These are phyloP conservation scores for Schizophyllum amplum DNA, from an alignment of 1,284 basidiomycete genomes.

Conservation along the genomic window DNA sequence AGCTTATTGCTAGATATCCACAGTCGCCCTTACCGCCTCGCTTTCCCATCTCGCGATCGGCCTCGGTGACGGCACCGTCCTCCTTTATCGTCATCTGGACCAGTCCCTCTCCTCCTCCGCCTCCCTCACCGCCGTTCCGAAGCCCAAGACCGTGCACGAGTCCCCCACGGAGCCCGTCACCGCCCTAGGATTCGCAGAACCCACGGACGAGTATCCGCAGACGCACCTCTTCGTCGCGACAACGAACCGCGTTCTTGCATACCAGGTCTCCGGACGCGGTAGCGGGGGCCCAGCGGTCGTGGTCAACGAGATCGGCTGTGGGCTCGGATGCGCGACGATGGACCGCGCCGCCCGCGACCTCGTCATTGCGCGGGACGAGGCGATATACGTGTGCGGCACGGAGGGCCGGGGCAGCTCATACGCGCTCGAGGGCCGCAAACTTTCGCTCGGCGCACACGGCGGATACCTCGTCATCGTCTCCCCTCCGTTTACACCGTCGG, in stretches of 20 bases:
- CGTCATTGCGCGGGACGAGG: constrained; percentile 86
- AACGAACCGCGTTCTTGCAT: constrained; percentile 72
- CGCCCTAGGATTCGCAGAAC: constrained; percentile 81
- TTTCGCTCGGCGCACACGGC: constrained; percentile 60
- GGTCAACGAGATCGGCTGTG: constrained; percentile 83
- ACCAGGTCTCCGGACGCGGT: constrained; percentile 71
- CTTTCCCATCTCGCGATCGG: constrained; percentile 87
- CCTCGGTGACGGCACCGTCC: constrained; percentile 89
- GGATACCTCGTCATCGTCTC: constrained; percentile 88
- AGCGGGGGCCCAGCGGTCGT: constrained; percentile 58
- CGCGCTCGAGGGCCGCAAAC: constrained; percentile 83
- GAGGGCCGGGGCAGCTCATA: constrained; percentile 83
- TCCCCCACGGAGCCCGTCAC: constrained; percentile 83
- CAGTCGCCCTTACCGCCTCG: constrained; percentile 73
- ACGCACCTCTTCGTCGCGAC: constrained; percentile 83
- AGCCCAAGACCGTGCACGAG: constrained; percentile 75
- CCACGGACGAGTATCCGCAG: constrained; percentile 40
- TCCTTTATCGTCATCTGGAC: constrained; percentile 86
- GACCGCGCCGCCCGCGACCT: constrained; percentile 67
- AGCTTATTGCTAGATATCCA: constrained; percentile 53
- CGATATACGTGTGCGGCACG: constrained; percentile 80
- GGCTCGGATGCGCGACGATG: constrained; percentile 79
- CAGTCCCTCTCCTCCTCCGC: constrained; percentile 71
- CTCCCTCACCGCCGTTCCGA: constrained; percentile 68
- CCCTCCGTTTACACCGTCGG: constrained; percentile 69